These are phyloP conservation scores for Hymenoscyphus fraxineus DNA, from an alignment of 2,329 filamentous ascomycete genomes.

Conservation along the genomic window DNA sequence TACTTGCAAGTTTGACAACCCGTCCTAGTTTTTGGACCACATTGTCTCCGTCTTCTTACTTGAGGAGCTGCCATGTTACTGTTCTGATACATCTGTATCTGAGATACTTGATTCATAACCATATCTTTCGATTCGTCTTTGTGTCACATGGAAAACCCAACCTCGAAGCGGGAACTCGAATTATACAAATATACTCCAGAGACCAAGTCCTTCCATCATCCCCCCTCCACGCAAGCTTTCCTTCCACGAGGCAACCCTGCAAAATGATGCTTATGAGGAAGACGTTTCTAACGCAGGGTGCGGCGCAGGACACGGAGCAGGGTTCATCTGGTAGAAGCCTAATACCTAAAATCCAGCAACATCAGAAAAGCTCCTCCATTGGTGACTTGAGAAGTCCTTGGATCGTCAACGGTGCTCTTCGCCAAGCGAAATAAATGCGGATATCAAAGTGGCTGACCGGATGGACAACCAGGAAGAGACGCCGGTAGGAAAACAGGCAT, in stretches of 20 bases:
- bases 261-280: background rate
- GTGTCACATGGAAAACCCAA: background rate
- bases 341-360: background rate
- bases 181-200: background rate
- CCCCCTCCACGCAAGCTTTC: background rate
- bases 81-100: background rate
- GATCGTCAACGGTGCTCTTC: background rate
- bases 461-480: background rate
- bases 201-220: background rate
- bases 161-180: background rate
- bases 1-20: slow-evolving; percentile 31
- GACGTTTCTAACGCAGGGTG: background rate
- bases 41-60: slow-evolving; percentile 14
- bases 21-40: slow-evolving; percentile 23
- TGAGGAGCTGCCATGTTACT: background rate
- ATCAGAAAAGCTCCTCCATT: background rate
- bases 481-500: background rate
- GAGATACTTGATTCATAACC: background rate
- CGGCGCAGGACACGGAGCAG: background rate
- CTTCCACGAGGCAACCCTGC: background rate
- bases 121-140: background rate
- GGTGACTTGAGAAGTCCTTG: background rate
- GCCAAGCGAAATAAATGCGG: background rate
- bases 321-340: background rate
- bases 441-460: background rate